Evolutionary conservation across 345 rosid species (phyloP).

Genomic region (Dovyalis caffra): DNA sequence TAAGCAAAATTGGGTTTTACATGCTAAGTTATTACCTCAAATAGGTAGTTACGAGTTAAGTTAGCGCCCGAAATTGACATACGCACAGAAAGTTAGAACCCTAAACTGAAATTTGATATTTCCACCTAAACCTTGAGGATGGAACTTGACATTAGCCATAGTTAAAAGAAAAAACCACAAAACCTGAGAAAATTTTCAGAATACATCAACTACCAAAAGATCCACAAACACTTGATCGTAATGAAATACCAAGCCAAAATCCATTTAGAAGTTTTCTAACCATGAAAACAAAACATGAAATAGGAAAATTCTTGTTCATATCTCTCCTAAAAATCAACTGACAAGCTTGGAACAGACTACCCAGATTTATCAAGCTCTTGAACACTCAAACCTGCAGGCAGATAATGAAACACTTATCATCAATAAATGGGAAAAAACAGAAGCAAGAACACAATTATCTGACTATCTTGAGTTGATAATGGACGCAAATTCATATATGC

Average conservation of each 20-base stretch:
- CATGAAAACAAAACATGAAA: neutral
- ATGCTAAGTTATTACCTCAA: no score
- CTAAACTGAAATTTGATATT: neutral
- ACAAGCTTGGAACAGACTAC: neutral
- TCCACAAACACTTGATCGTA: neutral
- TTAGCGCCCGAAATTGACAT: neutral
- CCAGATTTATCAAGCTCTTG: constrained; percentile 58
- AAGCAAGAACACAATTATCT: neutral
- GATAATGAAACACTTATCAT: neutral
- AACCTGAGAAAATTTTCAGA: neutral
- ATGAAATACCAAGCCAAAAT: neutral
- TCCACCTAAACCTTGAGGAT: neutral
- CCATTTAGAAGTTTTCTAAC: constrained; percentile 4
- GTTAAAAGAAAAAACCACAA: neutral
- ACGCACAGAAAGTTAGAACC: neutral
- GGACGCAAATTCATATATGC: neutral
- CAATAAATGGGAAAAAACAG: neutral
- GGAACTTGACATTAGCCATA: neutral
- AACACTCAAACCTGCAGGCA: constrained; percentile 73
- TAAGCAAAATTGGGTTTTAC: no score
- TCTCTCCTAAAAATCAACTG: neutral
- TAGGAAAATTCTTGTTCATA: neutral
- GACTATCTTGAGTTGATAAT: neutral
- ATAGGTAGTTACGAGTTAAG: no score
- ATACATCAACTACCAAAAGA: neutral